Evolutionary conservation across 208 protist genomes (phyloP).

Genomic region (Trichomonas vaginalis): DNA sequence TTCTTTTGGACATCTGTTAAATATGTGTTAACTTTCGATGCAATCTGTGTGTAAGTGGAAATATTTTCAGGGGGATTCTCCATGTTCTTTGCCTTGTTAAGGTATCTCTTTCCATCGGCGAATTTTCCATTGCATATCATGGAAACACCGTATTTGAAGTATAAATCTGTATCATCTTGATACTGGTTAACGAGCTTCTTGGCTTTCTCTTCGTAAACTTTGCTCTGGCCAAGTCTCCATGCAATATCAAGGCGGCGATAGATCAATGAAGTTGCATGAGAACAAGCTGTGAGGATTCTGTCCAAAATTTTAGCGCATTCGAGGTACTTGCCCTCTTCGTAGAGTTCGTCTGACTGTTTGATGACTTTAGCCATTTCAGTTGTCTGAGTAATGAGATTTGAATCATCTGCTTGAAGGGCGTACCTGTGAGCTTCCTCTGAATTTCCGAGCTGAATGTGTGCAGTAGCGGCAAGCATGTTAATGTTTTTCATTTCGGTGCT

Average conservation of each 20-base stretch:
- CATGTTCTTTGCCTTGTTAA: neutral
- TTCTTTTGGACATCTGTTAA: neutral
- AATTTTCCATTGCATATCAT: neutral
- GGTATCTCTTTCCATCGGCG: neutral
- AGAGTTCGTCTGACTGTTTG: neutral
- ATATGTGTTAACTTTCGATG: neutral
- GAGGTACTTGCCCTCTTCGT: neutral
- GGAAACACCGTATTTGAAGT: neutral
- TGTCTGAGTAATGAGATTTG: neutral
- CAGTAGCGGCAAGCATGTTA: neutral
- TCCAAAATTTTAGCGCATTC: neutral
- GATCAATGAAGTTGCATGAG: neutral
- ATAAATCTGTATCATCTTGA: neutral
- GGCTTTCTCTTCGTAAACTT: neutral
- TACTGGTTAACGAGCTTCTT: neutral
- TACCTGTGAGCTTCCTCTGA: neutral
- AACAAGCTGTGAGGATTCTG: neutral
- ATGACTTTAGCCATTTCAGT: neutral
- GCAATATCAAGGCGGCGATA: neutral
- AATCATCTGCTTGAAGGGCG: neutral
- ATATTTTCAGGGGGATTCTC: neutral
- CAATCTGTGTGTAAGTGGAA: neutral
- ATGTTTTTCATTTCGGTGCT: neutral
- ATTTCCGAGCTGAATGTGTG: neutral
- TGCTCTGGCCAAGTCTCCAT: neutral